Evolutionary conservation across 192 early-diverging fungal species (phyloP), one percentile per base, ranked within the genome.

Genomic region (Haplosporangium gracile): DNA sequence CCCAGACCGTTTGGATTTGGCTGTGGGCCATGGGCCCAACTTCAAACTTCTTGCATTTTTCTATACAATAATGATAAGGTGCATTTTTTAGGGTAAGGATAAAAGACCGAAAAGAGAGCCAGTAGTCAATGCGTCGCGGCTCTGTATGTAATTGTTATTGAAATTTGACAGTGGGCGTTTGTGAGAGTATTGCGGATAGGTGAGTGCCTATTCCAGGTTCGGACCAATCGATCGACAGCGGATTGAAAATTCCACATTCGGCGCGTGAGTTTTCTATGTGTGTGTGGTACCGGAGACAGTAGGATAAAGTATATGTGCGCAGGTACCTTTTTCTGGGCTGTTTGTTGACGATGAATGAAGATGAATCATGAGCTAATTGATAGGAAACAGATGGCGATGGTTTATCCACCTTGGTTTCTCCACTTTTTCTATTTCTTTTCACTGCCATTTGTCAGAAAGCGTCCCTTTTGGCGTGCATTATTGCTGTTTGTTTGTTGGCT

Each of bases 211-310:
- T 4, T 22, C 18, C 69, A 70, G 7, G 22, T 70, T 40, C 39
- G 39, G 39, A 42, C 69, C 39, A 42, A 38, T 70, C 20, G 69
- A 70, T 32, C 60, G 60, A 65, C n/a, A 65, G 55, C n/a, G 60
- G 60, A 65, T 65, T 65, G 60, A 65, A 32, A 65, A 65, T 65
- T 65, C 60, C 60, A 32, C 60, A 65, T 65, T 65, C 26, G 57
- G 57, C 57, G 29, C 26, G 60, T 65, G n/a, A 29, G 26, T 11
- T 11, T 65, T 65, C 26, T 65, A 4, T 60, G n/a, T 29, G 26
- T 60, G n/a, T 60, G 53, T 55, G 53, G 43, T 45, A 13, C 43
- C 43, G 11, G 43, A 49, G 47, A 11, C 15, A 49, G 15, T 1
- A 49, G 15, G 15, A 22, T 51, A 51, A 10, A 45, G 13, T 51